phyloP scores from a whole-genome alignment of 148 eudicot genomes.

The Polygonum aviculare region DNA sequence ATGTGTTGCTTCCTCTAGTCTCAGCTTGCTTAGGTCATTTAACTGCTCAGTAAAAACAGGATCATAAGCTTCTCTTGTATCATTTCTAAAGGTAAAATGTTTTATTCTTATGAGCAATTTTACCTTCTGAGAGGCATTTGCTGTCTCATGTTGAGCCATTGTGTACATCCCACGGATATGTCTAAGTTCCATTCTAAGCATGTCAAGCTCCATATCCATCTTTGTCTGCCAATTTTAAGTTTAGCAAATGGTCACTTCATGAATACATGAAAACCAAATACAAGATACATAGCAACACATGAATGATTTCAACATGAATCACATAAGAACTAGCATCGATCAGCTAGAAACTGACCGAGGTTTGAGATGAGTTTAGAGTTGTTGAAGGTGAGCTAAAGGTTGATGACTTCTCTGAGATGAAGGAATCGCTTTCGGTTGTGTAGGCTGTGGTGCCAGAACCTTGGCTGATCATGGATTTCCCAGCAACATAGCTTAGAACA shows the following conservation, averaged over 20 bases:
- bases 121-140: conserved; percentile 74
- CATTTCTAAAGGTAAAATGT: not conserved
- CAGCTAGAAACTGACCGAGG: not conserved
- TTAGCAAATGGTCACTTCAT: not conserved
- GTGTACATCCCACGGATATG: conserved; percentile 75
- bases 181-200: conserved; percentile 67
- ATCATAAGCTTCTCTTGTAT: not conserved
- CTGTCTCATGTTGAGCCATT: conserved; percentile 61
- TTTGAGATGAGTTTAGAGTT: not conserved
- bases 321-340: not conserved
- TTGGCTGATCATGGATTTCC: conserved; percentile 5
- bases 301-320: not conserved
- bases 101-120: not conserved
- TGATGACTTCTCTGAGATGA: not conserved
- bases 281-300: not conserved
- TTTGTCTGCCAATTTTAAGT: conserved; percentile 26
- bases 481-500: conserved; percentile 21
- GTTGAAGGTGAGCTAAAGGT: not conserved
- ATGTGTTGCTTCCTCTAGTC: conserved; percentile 1
- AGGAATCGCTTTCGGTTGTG: not conserved
- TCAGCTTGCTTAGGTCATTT: conserved; percentile 3
- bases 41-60: not conserved
- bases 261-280: not conserved
- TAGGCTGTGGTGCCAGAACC: conserved; percentile 1
- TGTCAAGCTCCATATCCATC: conserved; percentile 58